Conservation (phyloP, 345 rosid genomes). For the Syzygium aqueum region DNA sequence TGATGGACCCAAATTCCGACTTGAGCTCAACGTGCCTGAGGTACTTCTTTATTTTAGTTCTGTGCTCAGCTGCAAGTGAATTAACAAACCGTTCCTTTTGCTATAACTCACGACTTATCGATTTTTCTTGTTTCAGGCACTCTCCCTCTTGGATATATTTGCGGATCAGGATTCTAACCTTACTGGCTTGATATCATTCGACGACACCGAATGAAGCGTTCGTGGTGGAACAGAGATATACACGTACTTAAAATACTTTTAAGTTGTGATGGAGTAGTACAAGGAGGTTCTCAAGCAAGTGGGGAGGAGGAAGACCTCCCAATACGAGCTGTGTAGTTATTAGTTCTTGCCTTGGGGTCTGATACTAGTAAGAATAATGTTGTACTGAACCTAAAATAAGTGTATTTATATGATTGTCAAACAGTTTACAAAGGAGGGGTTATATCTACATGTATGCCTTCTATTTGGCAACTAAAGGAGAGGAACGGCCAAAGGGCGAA, state of each 20-base stretch:
- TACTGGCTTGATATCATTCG: slow-evolving; percentile 1
- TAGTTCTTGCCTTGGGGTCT: background rate
- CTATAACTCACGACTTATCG: background rate
- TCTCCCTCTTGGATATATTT: slow-evolving; percentile 86
- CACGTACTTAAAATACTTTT: background rate
- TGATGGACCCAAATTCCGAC: slow-evolving; percentile 98
- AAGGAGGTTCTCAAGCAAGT: background rate
- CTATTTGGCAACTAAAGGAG: background rate
- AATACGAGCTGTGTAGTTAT: background rate
- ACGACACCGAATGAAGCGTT: background rate
- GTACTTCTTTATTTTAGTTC: slow-evolving; percentile 15
- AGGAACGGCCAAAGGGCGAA: background rate
- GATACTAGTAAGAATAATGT: background rate
- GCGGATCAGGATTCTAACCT: slow-evolving; percentile 26
- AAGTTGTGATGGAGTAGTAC: background rate
- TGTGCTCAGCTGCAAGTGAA: background rate
- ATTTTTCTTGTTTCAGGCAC: slow-evolving; percentile 36
- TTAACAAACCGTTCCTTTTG: background rate
- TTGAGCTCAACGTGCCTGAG: slow-evolving; percentile 91
- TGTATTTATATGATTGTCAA: background rate
- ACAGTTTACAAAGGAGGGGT: background rate
- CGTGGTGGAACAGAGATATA: background rate
- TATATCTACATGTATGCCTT: background rate
- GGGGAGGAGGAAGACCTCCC: background rate
- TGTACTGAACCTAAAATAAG: background rate